These are phyloP conservation scores for Eremothecium coryli DNA, from an alignment of 1,139 yeast species.

Conservation along the genomic window DNA sequence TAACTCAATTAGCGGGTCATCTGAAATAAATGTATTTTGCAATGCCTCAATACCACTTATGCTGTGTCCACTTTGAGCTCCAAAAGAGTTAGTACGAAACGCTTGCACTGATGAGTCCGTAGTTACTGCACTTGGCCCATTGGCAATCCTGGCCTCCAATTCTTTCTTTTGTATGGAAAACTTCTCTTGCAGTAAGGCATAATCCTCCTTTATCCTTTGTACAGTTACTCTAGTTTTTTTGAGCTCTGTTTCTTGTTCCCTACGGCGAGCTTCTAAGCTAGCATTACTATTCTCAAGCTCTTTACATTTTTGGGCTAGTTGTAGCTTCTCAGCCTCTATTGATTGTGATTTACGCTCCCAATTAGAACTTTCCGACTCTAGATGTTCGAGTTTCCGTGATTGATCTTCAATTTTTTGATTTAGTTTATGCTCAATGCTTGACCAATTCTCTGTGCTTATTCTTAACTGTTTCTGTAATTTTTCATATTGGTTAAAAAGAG, in stretches of 20 bases:
- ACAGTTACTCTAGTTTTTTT: constrained; percentile 13
- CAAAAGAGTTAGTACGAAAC: neutral
- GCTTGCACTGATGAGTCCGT: neutral
- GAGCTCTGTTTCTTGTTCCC: constrained; percentile 13
- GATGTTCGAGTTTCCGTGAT: constrained; percentile 21
- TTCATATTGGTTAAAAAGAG: constrained; percentile 54
- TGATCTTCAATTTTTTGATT: constrained; percentile 40
- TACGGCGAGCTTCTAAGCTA: constrained; percentile 2
- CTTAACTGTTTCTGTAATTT: constrained; percentile 18
- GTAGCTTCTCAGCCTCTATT: neutral
- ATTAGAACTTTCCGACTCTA: neutral
- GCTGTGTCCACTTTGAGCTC: neutral
- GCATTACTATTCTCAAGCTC: constrained; percentile 3
- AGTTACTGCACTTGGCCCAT: neutral
- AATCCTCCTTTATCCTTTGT: constrained; percentile 21
- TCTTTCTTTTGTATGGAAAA: constrained; percentile 22
- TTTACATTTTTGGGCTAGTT: neutral
- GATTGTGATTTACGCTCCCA: constrained; percentile 5
- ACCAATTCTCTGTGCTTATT: constrained; percentile 61
- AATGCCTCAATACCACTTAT: neutral
- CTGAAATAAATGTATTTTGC: neutral
- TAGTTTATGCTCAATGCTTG: constrained; percentile 47
- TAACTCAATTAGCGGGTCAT: neutral
- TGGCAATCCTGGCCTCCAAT: constrained; percentile 11
- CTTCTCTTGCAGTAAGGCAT: constrained; percentile 21